Evolutionary conservation across 495 filamentous ascomycete species (phyloP).

Genomic region (Terfezia boudieri): DNA sequence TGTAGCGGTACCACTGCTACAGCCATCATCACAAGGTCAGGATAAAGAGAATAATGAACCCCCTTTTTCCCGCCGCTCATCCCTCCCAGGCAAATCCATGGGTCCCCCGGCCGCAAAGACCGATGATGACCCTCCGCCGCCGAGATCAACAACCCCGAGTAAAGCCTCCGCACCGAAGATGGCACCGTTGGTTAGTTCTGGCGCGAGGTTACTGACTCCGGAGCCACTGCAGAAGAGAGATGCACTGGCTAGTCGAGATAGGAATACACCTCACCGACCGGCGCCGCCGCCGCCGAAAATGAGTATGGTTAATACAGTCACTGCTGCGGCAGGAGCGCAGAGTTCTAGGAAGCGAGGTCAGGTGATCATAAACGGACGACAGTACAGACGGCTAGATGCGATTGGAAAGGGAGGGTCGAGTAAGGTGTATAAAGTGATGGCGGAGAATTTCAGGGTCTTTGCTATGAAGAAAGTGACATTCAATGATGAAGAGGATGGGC

Average conservation of each 20-base stretch:
- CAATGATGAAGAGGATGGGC: conserved; percentile 52
- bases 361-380: conserved; percentile 73
- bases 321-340: conserved; percentile 57
- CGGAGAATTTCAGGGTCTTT: conserved; percentile 84
- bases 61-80: background rate
- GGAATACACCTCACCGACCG: conserved; percentile 64
- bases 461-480: conserved; percentile 83
- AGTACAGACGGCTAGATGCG: conserved; percentile 67
- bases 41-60: background rate
- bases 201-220: background rate
- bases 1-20: too few species aligned
- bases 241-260: conserved; percentile 45
- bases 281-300: conserved; percentile 83
- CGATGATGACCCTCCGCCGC: background rate
- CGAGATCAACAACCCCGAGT: background rate
- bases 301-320: conserved; percentile 80
- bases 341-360: conserved; percentile 39
- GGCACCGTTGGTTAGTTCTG: background rate
- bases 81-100: too few species aligned
- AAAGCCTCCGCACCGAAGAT: background rate
- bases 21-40: too few species aligned
- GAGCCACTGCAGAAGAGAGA: conserved; percentile 37
- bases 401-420: conserved; percentile 82
- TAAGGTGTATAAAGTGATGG: conserved; percentile 89
- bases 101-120: background rate